phyloP scores from a whole-genome alignment of 768 basidiomycete species.

The Tephrocybe sp. region DNA sequence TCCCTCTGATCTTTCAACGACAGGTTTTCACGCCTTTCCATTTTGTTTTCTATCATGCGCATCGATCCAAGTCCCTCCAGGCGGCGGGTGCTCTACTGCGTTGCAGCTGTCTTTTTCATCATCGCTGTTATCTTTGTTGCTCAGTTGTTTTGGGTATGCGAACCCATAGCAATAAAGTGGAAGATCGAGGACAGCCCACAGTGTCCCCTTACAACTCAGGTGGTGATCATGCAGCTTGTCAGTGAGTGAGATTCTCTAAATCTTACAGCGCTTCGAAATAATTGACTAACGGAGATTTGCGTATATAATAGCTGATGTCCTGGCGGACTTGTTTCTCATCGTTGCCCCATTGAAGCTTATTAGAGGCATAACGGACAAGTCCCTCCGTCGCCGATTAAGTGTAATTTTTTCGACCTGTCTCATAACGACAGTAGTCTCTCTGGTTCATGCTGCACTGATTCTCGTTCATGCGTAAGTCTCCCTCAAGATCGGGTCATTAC shows the following conservation, averaged over 20 bases:
- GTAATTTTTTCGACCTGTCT: constrained; percentile 55
- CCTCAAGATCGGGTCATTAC: no score
- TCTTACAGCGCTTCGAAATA: no score
- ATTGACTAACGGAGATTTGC: no score
- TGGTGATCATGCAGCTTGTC: constrained; percentile 50
- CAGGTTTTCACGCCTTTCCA: constrained; percentile 50
- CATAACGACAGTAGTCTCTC: constrained; percentile 41
- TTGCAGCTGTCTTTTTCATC: constrained; percentile 28
- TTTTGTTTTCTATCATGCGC: constrained; percentile 53
- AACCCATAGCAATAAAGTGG: constrained; percentile 34
- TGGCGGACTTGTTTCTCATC: constrained; percentile 45
- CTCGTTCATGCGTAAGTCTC: constrained; percentile 18
- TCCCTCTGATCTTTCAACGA: no score
- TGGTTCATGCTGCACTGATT: constrained; percentile 44
- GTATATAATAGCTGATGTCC: constrained; percentile 17
- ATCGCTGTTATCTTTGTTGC: constrained; percentile 34
- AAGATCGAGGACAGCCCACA: constrained; percentile 31
- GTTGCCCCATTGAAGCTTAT: constrained; percentile 43
- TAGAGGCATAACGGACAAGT: constrained; percentile 33
- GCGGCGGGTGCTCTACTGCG: constrained; percentile 21
- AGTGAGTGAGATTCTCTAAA: no score
- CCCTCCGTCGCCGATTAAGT: constrained; percentile 38
- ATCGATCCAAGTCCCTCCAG: constrained; percentile 36
- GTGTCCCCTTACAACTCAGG: constrained; percentile 42
- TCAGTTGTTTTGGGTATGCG: constrained; percentile 46